Evolutionary conservation across 164 flowering plant genomes (phyloP).

Genomic region (Nymphaea thermarum): DNA sequence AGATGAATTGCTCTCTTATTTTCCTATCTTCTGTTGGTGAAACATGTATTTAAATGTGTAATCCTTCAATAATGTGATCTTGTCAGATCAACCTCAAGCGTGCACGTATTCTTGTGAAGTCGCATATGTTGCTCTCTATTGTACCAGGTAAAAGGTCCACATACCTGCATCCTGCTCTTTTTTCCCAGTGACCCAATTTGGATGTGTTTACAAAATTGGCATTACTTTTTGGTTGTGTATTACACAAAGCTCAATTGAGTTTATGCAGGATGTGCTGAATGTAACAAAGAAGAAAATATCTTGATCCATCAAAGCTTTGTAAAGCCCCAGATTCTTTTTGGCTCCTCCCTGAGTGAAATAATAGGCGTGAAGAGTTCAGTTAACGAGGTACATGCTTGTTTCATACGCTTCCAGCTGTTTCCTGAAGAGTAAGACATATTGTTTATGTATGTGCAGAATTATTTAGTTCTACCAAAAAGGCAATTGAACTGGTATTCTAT

Average conservation of each 20-base stretch:
- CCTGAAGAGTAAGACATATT: not conserved
- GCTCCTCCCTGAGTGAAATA: conserved; percentile 60
- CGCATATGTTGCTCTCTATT: conserved; percentile 39
- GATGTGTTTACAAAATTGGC: not conserved
- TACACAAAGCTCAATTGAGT: not conserved
- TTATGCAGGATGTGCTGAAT: conserved; percentile 51
- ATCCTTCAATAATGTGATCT: not conserved
- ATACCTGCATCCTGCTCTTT: no score
- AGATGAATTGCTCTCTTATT: not conserved
- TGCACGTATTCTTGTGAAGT: conserved; percentile 66
- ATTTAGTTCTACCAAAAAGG: not conserved
- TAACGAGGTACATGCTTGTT: conserved; percentile 27
- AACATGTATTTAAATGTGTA: not conserved
- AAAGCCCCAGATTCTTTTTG: conserved; percentile 65
- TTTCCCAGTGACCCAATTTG: no score
- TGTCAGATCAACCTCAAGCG: conserved; percentile 88
- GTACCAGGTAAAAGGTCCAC: conserved; percentile 44
- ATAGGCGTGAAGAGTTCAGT: conserved; percentile 32
- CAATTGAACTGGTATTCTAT: not conserved
- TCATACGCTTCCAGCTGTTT: not conserved
- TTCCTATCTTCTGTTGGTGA: not conserved
- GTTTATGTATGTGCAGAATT: not conserved
- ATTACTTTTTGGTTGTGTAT: not conserved
- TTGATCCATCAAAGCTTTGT: conserved; percentile 58
- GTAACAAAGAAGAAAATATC: conserved; percentile 72